Conservation (phyloP, 106 monocot genomes). For the Gastrodia elata region DNA sequence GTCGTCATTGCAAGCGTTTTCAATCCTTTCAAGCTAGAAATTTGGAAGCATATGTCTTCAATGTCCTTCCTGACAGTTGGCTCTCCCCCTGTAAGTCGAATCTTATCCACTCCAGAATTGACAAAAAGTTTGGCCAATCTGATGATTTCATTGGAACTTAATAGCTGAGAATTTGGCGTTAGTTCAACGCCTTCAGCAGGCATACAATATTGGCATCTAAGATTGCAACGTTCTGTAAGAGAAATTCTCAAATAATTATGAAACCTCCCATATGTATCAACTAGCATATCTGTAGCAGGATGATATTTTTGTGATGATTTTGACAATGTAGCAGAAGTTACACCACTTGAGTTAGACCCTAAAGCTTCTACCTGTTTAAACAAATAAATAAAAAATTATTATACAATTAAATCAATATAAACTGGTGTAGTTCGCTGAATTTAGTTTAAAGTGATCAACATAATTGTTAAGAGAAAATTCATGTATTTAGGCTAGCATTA, state of each 20-base stretch:
- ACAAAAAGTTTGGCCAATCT: conserved; percentile 78
- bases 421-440: not conserved
- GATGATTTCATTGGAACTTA: conserved; percentile 68
- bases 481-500: no score
- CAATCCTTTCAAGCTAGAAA: conserved; percentile 72
- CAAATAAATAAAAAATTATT: not conserved
- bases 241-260: conserved; percentile 92
- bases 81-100: conserved; percentile 90
- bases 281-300: conserved; percentile 49
- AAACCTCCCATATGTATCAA: conserved; percentile 79
- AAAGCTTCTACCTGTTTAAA: conserved; percentile 21
- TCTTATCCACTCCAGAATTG: conserved; percentile 78
- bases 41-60: conserved; percentile 74
- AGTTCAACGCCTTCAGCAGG: conserved; percentile 94
- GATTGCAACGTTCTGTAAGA: conserved; percentile 92
- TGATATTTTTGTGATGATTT: conserved; percentile 22
- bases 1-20: conserved; percentile 93
- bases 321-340: conserved; percentile 24
- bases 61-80: conserved; percentile 94
- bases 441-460: not conserved
- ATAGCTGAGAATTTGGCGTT: conserved; percentile 50
- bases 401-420: not conserved
- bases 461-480: not conserved
- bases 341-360: conserved; percentile 11
- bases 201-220: conserved; percentile 97